Percentiles rank a stretch among this genome's conserved stretches.
These are phyloP conservation scores for Setaria italica DNA, from an alignment of 202 grass and related monocot species.

Conservation along the genomic window DNA sequence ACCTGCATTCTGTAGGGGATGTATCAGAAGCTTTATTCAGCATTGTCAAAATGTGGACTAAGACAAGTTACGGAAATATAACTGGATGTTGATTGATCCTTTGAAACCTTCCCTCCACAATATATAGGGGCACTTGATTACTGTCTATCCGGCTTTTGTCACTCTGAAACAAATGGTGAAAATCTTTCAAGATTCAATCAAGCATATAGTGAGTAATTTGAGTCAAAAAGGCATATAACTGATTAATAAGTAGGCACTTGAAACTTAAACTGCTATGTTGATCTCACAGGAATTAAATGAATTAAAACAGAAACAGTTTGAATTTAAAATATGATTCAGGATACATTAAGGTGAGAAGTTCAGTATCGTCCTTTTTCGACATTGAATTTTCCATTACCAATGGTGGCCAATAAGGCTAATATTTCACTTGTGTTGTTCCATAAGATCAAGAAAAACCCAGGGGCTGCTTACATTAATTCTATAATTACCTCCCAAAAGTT, in stretches of 20 bases:
- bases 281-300: background rate
- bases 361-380: background rate
- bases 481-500: slow-evolving; percentile 82
- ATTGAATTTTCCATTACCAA: background rate
- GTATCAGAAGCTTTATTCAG: slow-evolving; percentile 43
- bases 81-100: slow-evolving; percentile 95
- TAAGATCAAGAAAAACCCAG: background rate
- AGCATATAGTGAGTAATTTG: background rate
- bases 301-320: background rate
- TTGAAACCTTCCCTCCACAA: slow-evolving; percentile 69
- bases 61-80: slow-evolving; percentile 36
- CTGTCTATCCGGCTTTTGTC: slow-evolving; percentile 62
- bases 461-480: background rate
- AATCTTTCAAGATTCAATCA: slow-evolving; percentile 30
- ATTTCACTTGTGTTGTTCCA: background rate
- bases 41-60: slow-evolving; percentile 33
- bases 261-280: background rate
- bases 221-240: slow-evolving; percentile 1
- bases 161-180: slow-evolving; percentile 51
- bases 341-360: background rate
- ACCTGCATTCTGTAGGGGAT: slow-evolving; percentile 65
- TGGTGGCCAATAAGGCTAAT: background rate
- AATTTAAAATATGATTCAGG: slow-evolving; percentile 14
- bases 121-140: slow-evolving; percentile 63
- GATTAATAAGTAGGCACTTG: slow-evolving; percentile 19